Percentiles rank a stretch among this genome's conserved stretches.
Evolutionary conservation across 139 green algal genomes (phyloP).

Genomic region (Spirogloea muscicola): DNA sequence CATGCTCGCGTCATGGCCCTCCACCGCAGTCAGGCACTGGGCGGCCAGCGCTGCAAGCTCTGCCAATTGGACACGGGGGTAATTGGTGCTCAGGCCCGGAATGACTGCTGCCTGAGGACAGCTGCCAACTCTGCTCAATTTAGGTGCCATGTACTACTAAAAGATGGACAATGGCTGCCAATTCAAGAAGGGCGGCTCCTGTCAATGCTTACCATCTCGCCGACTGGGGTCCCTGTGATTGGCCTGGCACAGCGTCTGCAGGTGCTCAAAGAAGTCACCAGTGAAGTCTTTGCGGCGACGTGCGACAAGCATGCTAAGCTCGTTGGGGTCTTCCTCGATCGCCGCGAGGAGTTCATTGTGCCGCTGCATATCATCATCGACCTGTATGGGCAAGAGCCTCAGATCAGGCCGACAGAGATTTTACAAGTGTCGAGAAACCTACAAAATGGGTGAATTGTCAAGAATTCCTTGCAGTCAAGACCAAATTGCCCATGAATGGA

Average conservation of each 20-base stretch:
- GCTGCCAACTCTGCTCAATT: background rate
- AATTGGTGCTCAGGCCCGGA: background rate
- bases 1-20: slow-evolving; percentile 22
- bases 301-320: slow-evolving; percentile 25
- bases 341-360: slow-evolving; percentile 30
- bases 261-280: slow-evolving; percentile 35
- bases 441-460: no score
- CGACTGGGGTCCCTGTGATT: slow-evolving; percentile 1
- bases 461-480: no score
- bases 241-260: slow-evolving; percentile 8
- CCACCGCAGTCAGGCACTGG: slow-evolving; percentile 18
- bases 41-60: slow-evolving; percentile 12
- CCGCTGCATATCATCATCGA: slow-evolving; percentile 40
- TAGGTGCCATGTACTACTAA: background rate
- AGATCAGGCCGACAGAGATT: no score
- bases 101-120: background rate
- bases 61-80: background rate
- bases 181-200: background rate
- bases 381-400: background rate
- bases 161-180: background rate
- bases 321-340: slow-evolving; percentile 15
- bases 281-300: slow-evolving; percentile 37
- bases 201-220: slow-evolving; percentile 20
- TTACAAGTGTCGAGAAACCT: no score
- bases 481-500: no score